Base-by-base conservation (phyloP, 331 rosid species). In the Quercus lobata region DNA sequence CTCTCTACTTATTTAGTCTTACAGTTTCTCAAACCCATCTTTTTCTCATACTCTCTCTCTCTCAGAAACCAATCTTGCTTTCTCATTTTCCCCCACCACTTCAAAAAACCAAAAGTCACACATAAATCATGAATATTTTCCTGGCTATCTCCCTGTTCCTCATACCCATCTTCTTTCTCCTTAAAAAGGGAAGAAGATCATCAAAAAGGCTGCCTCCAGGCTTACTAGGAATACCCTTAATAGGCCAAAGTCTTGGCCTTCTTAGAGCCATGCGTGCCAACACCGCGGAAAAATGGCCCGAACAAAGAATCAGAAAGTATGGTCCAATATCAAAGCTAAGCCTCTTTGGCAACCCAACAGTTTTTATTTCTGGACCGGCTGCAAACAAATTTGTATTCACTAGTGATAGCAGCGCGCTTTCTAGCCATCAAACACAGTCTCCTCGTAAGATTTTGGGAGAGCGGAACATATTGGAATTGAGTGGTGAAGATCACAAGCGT, bases 281-380 rank as follows among this genome's bases (percentile, higher is more conserved):
- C 83, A 83, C 85, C 0, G 83, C 83, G 2, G 91, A 90, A 22
- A 37, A 86, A 60, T 86, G 91, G 93, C 79, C 80, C 12, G 41
- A 63, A 25, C 63, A 75, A 9, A 89, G 97, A 77, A 84, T 87
- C 17, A 69, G 5, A 12, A 91, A 82, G 87, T 88, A 89, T 11
- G 97, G 97, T 30, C 88, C 91, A 5, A 25, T 91, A 54, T 94
- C 94, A 16, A 94, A 89, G 85, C 81, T 94, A 25, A 86, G 86
- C 76, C 90, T 94, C 1, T 92, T 91, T 25, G 93, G 96, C 6
- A 92, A 84, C 46, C 97, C 98, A 22, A 86, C 92, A 3, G 90
- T 94, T 16, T 89, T 94, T 71, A 58, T 94, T 8, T 58, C 81
- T 9, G 97, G 97, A 53, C 92, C 80, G 58, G 91, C 88, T 24